Evolutionary conservation across 768 basidiomycete genomes (phyloP).

Genomic region (Macrocybe gigantea): DNA sequence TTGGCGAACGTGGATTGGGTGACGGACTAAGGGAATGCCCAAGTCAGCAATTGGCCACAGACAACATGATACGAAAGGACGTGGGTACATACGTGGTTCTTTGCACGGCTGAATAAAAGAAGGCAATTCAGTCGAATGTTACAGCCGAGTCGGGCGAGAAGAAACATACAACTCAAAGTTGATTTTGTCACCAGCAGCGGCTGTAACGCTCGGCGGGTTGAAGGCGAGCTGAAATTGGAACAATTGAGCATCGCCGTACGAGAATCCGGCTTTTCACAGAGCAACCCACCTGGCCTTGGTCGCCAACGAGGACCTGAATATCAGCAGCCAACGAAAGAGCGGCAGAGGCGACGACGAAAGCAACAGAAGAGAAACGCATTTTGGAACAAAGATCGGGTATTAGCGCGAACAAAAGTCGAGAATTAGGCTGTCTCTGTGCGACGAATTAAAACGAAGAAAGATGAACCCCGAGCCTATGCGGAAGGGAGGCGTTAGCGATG

Average conservation of each 20-base stretch:
- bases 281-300: conserved; percentile 22
- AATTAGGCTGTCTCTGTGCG: conserved; percentile 4
- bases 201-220: conserved; percentile 32
- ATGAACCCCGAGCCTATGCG: conserved; percentile 28
- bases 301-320: conserved; percentile 37
- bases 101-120: conserved; percentile 22
- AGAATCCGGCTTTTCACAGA: not conserved
- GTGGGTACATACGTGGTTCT: conserved; percentile 35
- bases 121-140: not conserved
- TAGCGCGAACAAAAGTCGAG: conserved; percentile 19
- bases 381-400: conserved; percentile 11
- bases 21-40: conserved; percentile 32
- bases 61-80: not conserved
- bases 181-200: conserved; percentile 40
- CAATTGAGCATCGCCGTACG: not conserved
- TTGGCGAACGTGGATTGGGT: conserved; percentile 54
- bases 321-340: conserved; percentile 30
- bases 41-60: not conserved
- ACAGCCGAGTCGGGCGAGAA: no score
- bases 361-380: conserved; percentile 48
- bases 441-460: conserved; percentile 11
- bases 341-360: conserved; percentile 35
- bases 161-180: conserved; percentile 46
- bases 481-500: conserved; percentile 1
- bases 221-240: conserved; percentile 26